Conservation (phyloP, 176 grass and related monocot species). For the Triticum urartu region DNA sequence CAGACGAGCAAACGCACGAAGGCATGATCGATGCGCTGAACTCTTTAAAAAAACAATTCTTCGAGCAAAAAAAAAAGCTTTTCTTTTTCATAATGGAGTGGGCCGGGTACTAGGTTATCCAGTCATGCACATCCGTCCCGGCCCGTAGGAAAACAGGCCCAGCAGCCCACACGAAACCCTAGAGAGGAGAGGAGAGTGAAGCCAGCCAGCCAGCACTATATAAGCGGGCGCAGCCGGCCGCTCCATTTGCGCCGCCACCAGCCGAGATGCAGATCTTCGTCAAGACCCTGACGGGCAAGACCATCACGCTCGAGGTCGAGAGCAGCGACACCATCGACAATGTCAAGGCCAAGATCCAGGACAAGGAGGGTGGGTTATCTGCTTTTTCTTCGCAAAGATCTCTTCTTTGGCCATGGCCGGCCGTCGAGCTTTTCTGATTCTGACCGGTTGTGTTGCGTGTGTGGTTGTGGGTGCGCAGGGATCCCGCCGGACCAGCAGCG, state of each 20-base stretch:
- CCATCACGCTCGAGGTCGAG: slow-evolving; percentile 98
- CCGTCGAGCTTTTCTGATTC: too few relatives aligned
- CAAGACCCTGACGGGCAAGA: slow-evolving; percentile 95
- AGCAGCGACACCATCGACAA: slow-evolving; percentile 97
- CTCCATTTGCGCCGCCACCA: not conserved
- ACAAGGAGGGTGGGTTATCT: slow-evolving; percentile 63
- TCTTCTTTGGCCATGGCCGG: too few relatives aligned
- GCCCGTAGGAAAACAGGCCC: not conserved
- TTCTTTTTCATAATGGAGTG: too few relatives aligned
- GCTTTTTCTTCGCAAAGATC: not conserved
- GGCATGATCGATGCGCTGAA: too few relatives aligned
- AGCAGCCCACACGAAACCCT: not conserved
- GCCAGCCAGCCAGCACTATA: not conserved
- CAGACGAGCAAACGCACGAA: too few relatives aligned
- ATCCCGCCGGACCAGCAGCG: slow-evolving; percentile 97
- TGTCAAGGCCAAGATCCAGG: slow-evolving; percentile 99
- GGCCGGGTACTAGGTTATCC: too few relatives aligned
- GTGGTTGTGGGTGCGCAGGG: slow-evolving; percentile 16
- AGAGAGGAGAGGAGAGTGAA: not conserved
- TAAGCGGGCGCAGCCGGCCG: not conserved
- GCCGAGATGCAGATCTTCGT: slow-evolving; percentile 97
- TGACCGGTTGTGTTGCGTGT: too few relatives aligned
- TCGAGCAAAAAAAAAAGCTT: too few relatives aligned
- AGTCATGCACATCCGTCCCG: too few relatives aligned
- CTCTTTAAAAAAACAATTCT: too few relatives aligned